These are phyloP conservation scores for Panaeolus cyanescens DNA, from an alignment of 768 basidiomycete genomes.

Conservation along the genomic window DNA sequence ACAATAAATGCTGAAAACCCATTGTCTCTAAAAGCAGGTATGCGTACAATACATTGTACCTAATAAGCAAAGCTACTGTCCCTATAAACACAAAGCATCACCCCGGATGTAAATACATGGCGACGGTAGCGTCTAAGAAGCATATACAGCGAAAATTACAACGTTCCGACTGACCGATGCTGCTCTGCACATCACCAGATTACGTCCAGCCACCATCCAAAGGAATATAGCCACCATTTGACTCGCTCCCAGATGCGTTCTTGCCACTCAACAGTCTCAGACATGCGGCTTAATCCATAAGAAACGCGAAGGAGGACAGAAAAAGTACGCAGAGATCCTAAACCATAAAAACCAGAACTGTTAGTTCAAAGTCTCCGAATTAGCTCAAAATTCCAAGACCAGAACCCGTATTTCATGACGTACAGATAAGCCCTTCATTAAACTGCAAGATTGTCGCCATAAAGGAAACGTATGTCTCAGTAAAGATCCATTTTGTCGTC, in stretches of 20 bases:
- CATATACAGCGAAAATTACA: neutral
- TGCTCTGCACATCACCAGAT: neutral
- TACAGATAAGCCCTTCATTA: neutral
- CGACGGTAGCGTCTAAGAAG: neutral
- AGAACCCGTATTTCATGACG: neutral
- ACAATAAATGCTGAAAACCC: neutral
- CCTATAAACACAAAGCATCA: neutral
- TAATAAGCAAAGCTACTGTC: neutral
- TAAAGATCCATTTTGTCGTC: constrained; percentile 69
- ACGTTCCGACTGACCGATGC: neutral
- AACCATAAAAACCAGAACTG: neutral
- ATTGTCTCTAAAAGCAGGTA: neutral
- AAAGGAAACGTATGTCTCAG: constrained; percentile 28
- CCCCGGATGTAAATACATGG: neutral
- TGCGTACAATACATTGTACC: neutral
- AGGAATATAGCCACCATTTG: neutral
- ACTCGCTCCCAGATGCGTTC: neutral
- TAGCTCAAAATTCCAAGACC: neutral
- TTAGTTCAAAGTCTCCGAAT: neutral
- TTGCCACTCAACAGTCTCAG: neutral
- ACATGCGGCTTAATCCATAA: neutral
- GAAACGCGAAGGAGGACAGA: neutral
- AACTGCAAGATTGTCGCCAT: neutral
- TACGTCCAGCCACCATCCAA: neutral
- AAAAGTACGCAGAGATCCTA: neutral